phyloP scores from a whole-genome alignment of 2,329 filamentous ascomycete genomes.

The Graphilbum fragrans region DNA sequence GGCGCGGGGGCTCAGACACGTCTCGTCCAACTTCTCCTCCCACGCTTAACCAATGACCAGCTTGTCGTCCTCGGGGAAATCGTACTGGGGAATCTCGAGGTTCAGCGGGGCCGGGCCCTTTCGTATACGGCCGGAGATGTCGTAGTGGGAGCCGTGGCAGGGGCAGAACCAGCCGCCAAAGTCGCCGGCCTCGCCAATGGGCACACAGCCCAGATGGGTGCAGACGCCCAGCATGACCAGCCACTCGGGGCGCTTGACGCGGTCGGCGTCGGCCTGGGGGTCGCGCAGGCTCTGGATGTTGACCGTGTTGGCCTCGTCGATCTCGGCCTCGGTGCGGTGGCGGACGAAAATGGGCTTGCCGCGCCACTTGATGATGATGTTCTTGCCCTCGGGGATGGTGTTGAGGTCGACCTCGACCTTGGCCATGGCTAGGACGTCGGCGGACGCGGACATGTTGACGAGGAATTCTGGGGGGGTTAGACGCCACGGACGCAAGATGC shows the following conservation, averaged over 20 bases:
- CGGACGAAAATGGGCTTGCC: slow-evolving; percentile 99
- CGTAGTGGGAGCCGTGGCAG: slow-evolving; percentile 99
- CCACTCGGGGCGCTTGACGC: slow-evolving; percentile 98
- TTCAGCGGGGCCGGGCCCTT: slow-evolving; percentile 96
- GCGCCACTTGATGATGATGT: slow-evolving; percentile 99
- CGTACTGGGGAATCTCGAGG: slow-evolving; percentile 86
- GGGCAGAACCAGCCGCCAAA: slow-evolving; percentile 99
- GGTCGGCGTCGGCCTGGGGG: slow-evolving; percentile 80
- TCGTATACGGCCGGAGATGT: slow-evolving; percentile 96
- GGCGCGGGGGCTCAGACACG: too few relatives aligned
- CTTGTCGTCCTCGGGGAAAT: slow-evolving; percentile 81
- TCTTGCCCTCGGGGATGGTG: slow-evolving; percentile 97
- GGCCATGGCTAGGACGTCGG: slow-evolving; percentile 96
- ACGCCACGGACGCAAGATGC: neutral
- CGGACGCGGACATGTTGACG: slow-evolving; percentile 98
- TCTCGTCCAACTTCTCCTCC: neutral
- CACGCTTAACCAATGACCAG: slow-evolving; percentile 78
- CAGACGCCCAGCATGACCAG: slow-evolving; percentile 98
- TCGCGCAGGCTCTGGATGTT: slow-evolving; percentile 78
- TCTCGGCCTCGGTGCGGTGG: slow-evolving; percentile 88
- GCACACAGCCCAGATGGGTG: slow-evolving; percentile 98
- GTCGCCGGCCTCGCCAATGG: slow-evolving; percentile 96
- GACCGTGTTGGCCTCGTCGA: slow-evolving; percentile 84
- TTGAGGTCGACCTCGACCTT: slow-evolving; percentile 96
- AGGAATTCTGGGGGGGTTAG: slow-evolving; percentile 68